Conservation (phyloP, 352 stramenopile genomes). For the Phytopythium cucurbitacearum region DNA sequence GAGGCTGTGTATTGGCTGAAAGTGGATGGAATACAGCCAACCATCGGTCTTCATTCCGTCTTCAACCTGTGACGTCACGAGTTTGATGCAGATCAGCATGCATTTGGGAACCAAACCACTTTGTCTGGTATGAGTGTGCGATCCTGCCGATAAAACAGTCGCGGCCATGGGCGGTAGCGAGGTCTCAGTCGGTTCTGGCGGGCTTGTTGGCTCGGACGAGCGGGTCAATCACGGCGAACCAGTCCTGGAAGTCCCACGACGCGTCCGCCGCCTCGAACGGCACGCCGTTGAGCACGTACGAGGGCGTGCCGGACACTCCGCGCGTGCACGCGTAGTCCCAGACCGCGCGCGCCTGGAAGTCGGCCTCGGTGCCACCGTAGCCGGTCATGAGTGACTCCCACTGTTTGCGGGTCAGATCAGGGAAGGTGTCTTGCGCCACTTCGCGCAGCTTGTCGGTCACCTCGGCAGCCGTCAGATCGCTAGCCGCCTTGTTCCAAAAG, state of each 20-base stretch:
- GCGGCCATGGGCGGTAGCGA: too few relatives aligned
- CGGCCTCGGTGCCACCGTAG: conserved; percentile 57
- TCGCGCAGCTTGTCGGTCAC: conserved; percentile 48
- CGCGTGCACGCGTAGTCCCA: conserved; percentile 80
- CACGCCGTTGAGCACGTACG: conserved; percentile 80
- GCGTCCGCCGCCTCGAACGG: conserved; percentile 38
- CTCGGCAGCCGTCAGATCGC: conserved; percentile 56
- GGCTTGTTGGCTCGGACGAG: conserved; percentile 19
- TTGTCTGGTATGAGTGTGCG: too few relatives aligned
- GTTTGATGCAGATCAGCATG: too few relatives aligned
- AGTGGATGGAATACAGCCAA: too few relatives aligned
- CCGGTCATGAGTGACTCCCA: conserved; percentile 69
- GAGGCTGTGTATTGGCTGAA: too few relatives aligned
- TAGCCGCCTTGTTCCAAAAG: conserved; percentile 70
- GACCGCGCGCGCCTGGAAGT: conserved; percentile 39
- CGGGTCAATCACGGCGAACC: conserved; percentile 27
- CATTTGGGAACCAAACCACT: too few relatives aligned
- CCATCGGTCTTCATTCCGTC: too few relatives aligned
- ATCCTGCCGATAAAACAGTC: too few relatives aligned
- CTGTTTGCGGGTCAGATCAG: conserved; percentile 38
- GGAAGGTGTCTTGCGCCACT: conserved; percentile 61
- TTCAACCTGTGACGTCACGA: too few relatives aligned
- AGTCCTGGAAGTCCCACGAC: conserved; percentile 27
- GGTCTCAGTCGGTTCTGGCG: neutral
- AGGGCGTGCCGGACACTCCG: conserved; percentile 56